Evolutionary conservation across 495 filamentous ascomycete genomes (phyloP).

Genomic region (Neurospora pannonica): DNA sequence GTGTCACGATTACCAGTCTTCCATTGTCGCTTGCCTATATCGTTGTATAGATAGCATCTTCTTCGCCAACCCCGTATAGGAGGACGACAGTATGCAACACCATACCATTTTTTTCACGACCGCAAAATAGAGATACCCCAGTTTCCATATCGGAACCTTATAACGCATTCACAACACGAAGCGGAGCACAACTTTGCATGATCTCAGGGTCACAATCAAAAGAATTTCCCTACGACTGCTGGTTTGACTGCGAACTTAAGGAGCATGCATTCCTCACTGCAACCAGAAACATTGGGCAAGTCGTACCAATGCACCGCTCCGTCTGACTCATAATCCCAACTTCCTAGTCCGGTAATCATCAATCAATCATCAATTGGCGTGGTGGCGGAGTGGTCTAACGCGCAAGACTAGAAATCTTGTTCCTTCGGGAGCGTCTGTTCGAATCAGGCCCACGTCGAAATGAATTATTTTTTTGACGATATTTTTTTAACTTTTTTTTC

Average conservation of each 20-base stretch:
- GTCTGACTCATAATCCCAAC: neutral
- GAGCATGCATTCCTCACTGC: neutral
- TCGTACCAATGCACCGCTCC: neutral
- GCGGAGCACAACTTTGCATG: neutral
- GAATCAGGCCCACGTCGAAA: neutral
- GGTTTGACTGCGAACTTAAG: neutral
- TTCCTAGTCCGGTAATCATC: neutral
- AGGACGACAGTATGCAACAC: neutral
- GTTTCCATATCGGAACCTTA: neutral
- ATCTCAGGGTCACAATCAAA: neutral
- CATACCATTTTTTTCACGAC: neutral
- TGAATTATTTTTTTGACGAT: neutral
- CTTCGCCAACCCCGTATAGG: neutral
- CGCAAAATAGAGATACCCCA: neutral
- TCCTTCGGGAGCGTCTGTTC: neutral
- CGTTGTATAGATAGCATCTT: neutral
- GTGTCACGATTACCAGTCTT: neutral
- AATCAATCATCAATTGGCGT: neutral
- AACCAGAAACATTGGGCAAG: neutral
- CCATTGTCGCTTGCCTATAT: neutral
- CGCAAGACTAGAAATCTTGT: conserved; percentile 1
- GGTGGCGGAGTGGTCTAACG: neutral
- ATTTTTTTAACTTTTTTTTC: neutral
- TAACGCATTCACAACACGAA: neutral
- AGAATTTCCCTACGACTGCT: neutral